Evolutionary conservation across 257 asterid genomes (phyloP).

Genomic region (Scutellaria minor): DNA sequence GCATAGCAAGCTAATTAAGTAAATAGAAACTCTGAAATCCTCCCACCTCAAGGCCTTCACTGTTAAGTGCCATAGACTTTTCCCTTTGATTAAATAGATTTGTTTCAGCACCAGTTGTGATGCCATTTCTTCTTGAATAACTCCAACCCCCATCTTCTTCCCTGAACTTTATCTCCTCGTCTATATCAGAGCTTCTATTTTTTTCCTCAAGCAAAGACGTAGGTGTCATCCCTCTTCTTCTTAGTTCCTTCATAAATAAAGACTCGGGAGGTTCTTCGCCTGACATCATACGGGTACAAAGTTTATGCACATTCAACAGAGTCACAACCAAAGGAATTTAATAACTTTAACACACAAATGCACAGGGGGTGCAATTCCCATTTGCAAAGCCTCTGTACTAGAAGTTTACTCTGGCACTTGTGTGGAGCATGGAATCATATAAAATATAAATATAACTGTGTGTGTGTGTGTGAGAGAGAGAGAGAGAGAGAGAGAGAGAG

Average conservation of each 20-base stretch:
- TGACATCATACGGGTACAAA: conserved; percentile 35
- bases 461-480: too few relatives aligned
- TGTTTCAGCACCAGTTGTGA: conserved; percentile 55
- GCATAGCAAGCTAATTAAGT: neutral
- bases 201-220: conserved; percentile 89
- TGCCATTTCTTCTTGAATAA: conserved; percentile 61
- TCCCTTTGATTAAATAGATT: conserved; percentile 72
- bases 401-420: neutral
- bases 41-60: conserved; percentile 96
- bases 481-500: too few relatives aligned
- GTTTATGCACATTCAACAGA: conserved; percentile 1
- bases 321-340: conserved; percentile 15
- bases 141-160: conserved; percentile 93
- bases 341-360: neutral
- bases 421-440: too few relatives aligned
- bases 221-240: conserved; percentile 87
- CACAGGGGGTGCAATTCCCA: conserved; percentile 6
- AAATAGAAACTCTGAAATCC: neutral
- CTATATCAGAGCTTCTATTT: conserved; percentile 52
- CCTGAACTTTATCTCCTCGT: conserved; percentile 55
- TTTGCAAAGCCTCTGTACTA: conserved; percentile 1
- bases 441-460: too few relatives aligned
- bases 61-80: conserved; percentile 85
- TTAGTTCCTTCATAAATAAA: conserved; percentile 84
- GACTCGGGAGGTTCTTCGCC: conserved; percentile 98